Base-by-base conservation (phyloP, 306 rosid genomes). In the Rubus idaeus region DNA sequence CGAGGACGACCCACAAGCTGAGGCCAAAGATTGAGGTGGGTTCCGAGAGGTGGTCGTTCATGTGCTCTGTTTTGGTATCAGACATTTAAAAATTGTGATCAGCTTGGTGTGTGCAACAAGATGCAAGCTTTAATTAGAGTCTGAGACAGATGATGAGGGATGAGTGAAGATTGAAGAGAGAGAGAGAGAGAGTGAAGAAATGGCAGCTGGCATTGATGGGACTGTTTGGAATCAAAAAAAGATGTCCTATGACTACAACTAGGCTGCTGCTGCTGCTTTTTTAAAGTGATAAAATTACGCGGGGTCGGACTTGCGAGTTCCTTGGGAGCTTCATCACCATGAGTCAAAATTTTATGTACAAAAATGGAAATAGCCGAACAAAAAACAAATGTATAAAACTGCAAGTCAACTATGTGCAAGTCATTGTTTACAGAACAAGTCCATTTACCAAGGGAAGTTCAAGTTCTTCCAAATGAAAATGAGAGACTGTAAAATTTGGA, bases 11-110 rank as follows among this genome's bases (percentile, higher is more conserved):
- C 91, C 90, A 90, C 3, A 93, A 50, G 2, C 87, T 88, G 13
- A 93, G 85, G 6, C 97, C 97, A 20, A 93, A 90, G 73, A 93
- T 93, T 44, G 97, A 90, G 45, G 97, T 93, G 10, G 76, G 91
- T 62, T 87, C 83, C 0, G 96, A 90, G 40, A 93, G 92, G 81
- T 89, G 85, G 82, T 93, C 96, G 86, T 81, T 82, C 91, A 91
- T 87, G 78, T 81, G 17, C 68, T 51, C 84, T 42, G 76, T 39
- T 49, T 77, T 50, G 75, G 65, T 75, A 73, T 84, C 86, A 53
- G 86, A 85, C 89, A 87, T 86, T 74, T 78, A 44, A 12, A 35
- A 21, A 49, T 30, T 74, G 47, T 49, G 71, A 35, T 62, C 5
- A 30, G 79, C n/a, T 10, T 11, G 30, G 51, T 5, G 20, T 37